Conservation (phyloP, 148 eudicot genomes). For the Mesembryanthemum crystallinum region DNA sequence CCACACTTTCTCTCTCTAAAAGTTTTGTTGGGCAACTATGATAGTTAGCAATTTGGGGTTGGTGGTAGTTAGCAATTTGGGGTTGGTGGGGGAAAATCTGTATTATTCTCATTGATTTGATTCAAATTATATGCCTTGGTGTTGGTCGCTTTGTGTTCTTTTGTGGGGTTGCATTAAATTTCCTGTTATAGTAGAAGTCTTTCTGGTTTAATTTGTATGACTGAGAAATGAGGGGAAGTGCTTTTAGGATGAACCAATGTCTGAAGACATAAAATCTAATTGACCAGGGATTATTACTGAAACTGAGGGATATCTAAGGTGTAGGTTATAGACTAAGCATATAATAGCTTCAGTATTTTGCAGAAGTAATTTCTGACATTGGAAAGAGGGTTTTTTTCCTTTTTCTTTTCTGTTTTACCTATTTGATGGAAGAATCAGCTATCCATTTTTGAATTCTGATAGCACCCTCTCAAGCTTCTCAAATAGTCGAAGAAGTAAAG, state of each 20-base stretch:
- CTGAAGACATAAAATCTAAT: neutral
- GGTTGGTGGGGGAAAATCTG: neutral
- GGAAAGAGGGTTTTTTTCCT: neutral
- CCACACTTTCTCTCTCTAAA: neutral
- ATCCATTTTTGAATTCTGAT: neutral
- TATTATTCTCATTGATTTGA: neutral
- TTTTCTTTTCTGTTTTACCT: slow-evolving; percentile 13
- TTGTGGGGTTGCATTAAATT: too few species aligned
- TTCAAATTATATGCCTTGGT: neutral
- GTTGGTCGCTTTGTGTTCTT: too few species aligned
- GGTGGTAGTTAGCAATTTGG: neutral
- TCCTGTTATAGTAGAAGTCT: too few species aligned
- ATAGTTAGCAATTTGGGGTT: neutral
- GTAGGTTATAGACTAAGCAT: neutral
- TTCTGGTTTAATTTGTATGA: too few species aligned
- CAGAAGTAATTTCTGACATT: neutral
- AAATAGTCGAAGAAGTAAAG: slow-evolving; percentile 1
- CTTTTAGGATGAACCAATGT: neutral
- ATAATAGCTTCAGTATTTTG: neutral
- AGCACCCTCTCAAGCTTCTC: neutral
- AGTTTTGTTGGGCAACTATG: neutral
- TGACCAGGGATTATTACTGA: neutral
- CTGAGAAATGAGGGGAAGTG: neutral
- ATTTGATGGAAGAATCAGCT: slow-evolving; percentile 4
- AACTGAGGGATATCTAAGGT: neutral